Percentiles rank a stretch among this genome's conserved stretches.
These are phyloP conservation scores for Aspergillus olivimuriae DNA, from an alignment of 495 filamentous ascomycete genomes.

Conservation along the genomic window DNA sequence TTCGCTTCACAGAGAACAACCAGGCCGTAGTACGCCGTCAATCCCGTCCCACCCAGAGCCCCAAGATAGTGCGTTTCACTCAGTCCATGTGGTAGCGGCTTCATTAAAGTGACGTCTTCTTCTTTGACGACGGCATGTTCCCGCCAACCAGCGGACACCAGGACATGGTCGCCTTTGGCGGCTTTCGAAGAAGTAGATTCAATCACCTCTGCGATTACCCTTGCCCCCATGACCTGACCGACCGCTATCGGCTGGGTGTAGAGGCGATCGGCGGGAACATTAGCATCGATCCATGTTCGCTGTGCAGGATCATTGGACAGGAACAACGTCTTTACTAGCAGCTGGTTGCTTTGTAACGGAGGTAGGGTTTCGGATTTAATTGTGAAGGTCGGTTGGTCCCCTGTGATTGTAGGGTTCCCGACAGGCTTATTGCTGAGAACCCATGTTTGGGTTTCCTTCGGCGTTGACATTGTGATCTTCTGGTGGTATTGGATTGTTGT, in stretches of 20 bases:
- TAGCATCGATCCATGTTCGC: conserved; percentile 54
- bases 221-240: conserved; percentile 13
- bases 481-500: not conserved
- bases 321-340: conserved; percentile 52
- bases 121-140: not conserved
- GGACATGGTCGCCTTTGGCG: not conserved
- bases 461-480: not conserved
- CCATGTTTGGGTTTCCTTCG: conserved; percentile 14
- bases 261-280: conserved; percentile 33
- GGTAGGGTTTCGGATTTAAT: conserved; percentile 37
- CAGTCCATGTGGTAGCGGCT: not conserved
- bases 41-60: conserved; percentile 2
- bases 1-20: not conserved
- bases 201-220: not conserved
- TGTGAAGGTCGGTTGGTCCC: conserved; percentile 2
- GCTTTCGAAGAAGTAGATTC: not conserved
- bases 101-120: not conserved
- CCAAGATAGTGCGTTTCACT: conserved; percentile 2
- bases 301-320: conserved; percentile 63
- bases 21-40: conserved; percentile 5
- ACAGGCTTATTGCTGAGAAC: conserved; percentile 26
- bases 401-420: conserved; percentile 12
- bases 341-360: conserved; percentile 40
- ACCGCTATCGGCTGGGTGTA: conserved; percentile 52
- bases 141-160: not conserved